Evolutionary conservation across 2,329 filamentous ascomycete species (phyloP), one percentile per base, ranked within the genome.

Genomic region (Colletotrichum sp.): DNA sequence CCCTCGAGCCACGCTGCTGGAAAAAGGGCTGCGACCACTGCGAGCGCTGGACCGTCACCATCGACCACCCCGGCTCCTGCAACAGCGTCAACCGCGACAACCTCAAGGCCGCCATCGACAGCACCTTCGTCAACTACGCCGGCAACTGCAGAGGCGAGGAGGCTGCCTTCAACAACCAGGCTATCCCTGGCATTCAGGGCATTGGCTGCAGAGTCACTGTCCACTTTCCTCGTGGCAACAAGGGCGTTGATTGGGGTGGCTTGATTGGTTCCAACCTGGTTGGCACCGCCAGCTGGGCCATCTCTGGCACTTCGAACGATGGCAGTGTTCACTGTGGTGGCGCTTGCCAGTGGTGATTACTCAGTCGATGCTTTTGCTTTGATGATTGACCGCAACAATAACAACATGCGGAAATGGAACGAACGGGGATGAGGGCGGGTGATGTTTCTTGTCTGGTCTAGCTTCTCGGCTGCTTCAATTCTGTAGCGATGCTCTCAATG

Each of bases 181-280:
- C 68, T 1, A 65, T 71, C 61, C 57, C 68, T n/a, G 68, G 68
- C 6, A 64, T 65, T 2, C 38, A 30, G 26, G 68, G 58, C 15
- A 28, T 71, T 1, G 68, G 57, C n/a, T 71, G 68, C 68, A 71
- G 68, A 64, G 68, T 71, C 36, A 71, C 68, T 21, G 58, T 71
- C 2, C 34, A 71, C 38, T 71, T 71, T 16, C 68, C 68, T 34
- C 28, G 68, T 32, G 68, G 68, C 36, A 71, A 71, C 26, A 71
- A 71, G 68, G 68, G 68, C n/a, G 68, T 71, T 1, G 68, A 71
- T 58, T 71, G 68, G 68, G 68, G 68, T 13, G 68, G 68, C 5
- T 13, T 71, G 28, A 71, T 71, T 5, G 58, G 68, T 3, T 71
- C 68, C 16, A 36, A 71, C 21, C 16, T 71, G 36, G 26, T 71